phyloP scores from a whole-genome alignment of 2,329 filamentous ascomycete genomes.

The Stachybotrys chartarum region DNA sequence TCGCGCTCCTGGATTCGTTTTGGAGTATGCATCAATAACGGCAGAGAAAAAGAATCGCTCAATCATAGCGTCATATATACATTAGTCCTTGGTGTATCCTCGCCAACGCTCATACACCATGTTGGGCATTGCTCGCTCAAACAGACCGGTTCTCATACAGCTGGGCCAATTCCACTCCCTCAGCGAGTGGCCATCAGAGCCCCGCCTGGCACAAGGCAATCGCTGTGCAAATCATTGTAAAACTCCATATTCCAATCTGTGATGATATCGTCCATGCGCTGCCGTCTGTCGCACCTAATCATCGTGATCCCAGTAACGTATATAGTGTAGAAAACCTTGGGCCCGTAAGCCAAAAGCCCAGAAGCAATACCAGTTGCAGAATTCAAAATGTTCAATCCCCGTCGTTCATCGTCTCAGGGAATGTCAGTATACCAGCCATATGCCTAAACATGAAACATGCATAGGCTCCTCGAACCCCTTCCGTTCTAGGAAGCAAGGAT shows the following conservation, averaged over 20 bases:
- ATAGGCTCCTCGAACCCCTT: no score
- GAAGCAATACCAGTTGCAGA: not conserved
- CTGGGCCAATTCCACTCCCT: not conserved
- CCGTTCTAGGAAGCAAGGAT: no score
- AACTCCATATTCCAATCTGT: not conserved
- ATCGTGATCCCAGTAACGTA: not conserved
- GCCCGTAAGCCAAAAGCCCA: not conserved
- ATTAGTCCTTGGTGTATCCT: not conserved
- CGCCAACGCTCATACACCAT: not conserved
- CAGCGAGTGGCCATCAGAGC: no score
- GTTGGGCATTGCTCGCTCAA: no score
- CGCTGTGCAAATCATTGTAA: not conserved
- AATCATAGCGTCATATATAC: not conserved
- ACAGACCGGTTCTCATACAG: not conserved
- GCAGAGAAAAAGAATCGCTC: not conserved
- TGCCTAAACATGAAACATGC: no score
- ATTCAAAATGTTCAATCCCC: not conserved
- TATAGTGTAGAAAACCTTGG: not conserved
- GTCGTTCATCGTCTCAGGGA: not conserved
- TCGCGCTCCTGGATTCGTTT: no score
- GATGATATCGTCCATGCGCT: not conserved
- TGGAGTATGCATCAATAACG: no score
- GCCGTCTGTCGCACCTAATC: not conserved
- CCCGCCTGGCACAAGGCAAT: not conserved
- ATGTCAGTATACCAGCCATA: no score